phyloP scores from a whole-genome alignment of 1,284 basidiomycete genomes.

The Sporisorium scitamineum region DNA sequence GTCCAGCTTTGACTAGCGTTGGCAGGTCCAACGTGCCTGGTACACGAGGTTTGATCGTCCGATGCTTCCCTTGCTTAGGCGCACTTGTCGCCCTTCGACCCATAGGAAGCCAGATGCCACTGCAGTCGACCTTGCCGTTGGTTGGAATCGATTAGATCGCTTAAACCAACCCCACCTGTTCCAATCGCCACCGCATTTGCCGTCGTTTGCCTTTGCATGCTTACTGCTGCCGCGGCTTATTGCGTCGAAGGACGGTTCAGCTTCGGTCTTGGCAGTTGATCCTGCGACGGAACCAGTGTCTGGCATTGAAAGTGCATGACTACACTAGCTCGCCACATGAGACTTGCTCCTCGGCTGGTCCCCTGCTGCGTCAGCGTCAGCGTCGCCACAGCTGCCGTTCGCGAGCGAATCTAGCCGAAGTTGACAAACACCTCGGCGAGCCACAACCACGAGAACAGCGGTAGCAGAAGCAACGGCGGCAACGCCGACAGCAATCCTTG shows the following conservation, averaged over 20 bases:
- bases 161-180: neutral
- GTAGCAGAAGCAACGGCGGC: no score
- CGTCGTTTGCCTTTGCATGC: neutral
- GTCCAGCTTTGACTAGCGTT: neutral
- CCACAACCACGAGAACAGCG: neutral
- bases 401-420: neutral
- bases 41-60: neutral
- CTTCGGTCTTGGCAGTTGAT: constrained; percentile 5
- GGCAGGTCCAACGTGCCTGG: neutral
- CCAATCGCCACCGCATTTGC: neutral
- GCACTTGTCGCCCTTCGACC: neutral
- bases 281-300: neutral
- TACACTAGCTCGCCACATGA: neutral
- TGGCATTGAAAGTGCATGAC: neutral
- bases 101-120: neutral
- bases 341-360: no score
- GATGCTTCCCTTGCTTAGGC: neutral
- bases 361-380: neutral
- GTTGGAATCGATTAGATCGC: constrained; percentile 14
- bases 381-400: no score
- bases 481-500: neutral
- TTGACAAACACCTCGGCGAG: neutral
- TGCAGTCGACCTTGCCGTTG: neutral
- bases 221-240: neutral
- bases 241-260: neutral